Evolutionary conservation across 2,329 filamentous ascomycete genomes (phyloP).

Genomic region (Fusarium azukiicola): DNA sequence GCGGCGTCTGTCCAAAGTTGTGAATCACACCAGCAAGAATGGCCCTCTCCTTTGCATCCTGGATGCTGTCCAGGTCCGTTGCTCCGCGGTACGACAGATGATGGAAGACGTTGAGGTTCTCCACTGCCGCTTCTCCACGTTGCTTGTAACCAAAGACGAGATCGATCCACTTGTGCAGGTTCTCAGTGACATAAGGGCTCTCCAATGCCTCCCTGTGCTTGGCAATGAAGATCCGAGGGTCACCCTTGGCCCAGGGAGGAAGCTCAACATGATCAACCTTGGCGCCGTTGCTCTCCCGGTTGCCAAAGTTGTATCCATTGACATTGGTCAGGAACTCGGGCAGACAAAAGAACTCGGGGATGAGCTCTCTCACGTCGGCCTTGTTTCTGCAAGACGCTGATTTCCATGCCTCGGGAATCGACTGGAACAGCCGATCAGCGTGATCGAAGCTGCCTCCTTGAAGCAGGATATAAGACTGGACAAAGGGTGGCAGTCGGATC

Average conservation of each 20-base stretch:
- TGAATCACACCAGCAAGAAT: constrained; percentile 98
- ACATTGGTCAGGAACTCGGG: constrained; percentile 97
- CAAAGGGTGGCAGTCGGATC: constrained; percentile 96
- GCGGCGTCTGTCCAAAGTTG: constrained; percentile 98
- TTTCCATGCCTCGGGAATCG: constrained; percentile 93
- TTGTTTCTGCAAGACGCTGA: constrained; percentile 95
- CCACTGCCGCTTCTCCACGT: constrained; percentile 93
- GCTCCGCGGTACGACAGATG: constrained; percentile 97
- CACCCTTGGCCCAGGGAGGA: constrained; percentile 98
- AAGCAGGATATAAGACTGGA: constrained; percentile 95
- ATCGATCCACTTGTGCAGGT: constrained; percentile 97
- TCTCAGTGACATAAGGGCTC: constrained; percentile 93
- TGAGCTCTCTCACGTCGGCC: constrained; percentile 96
- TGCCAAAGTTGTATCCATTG: constrained; percentile 96
- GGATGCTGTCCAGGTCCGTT: constrained; percentile 94
- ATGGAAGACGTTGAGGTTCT: constrained; percentile 97
- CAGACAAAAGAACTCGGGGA: constrained; percentile 98
- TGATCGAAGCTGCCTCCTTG: constrained; percentile 99
- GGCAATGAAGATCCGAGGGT: constrained; percentile 96
- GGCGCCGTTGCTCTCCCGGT: constrained; percentile 89
- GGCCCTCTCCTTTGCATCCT: constrained; percentile 91
- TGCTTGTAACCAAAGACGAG: constrained; percentile 97
- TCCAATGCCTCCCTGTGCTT: constrained; percentile 98
- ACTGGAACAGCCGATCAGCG: constrained; percentile 96
- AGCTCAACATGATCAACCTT: constrained; percentile 92